Conservation (phyloP, 1,284 basidiomycete genomes). For the Boletus semigastroideus region DNA sequence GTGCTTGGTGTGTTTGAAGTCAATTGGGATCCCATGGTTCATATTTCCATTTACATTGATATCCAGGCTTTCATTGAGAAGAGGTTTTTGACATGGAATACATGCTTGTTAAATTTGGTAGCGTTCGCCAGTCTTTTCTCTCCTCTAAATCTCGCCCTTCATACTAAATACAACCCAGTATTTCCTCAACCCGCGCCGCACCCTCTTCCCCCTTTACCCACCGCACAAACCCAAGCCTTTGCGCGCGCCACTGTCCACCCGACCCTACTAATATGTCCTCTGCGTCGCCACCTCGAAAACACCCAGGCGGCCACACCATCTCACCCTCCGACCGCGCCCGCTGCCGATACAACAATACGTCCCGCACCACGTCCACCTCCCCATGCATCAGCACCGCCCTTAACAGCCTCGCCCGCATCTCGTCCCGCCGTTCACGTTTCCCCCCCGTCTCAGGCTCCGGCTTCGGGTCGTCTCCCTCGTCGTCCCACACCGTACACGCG, state of each 20-base stretch:
- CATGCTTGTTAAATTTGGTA: no score
- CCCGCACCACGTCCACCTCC: conserved; percentile 44
- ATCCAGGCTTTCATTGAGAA: no score
- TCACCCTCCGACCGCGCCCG: conserved; percentile 30
- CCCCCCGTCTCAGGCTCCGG: neutral
- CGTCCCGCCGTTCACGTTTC: conserved; percentile 3
- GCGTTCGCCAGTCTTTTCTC: no score
- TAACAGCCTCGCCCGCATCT: conserved; percentile 45
- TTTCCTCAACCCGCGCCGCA: conserved; percentile 6
- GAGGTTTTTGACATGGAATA: no score
- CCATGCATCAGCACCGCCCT: conserved; percentile 53
- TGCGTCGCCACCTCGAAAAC: conserved; percentile 36
- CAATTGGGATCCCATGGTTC: no score
- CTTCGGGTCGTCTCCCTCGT: conserved; percentile 34
- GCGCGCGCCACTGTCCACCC: conserved; percentile 13
- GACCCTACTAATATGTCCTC: neutral
- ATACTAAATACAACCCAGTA: no score
- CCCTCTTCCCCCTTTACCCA: conserved; percentile 3
- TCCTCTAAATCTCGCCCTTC: no score
- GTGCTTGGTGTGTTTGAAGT: no score
- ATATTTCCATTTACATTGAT: no score
- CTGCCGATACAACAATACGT: conserved; percentile 57
- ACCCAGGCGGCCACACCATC: conserved; percentile 39
- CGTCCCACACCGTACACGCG: conserved; percentile 73
- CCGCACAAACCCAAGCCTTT: conserved; percentile 20